Percentiles rank a stretch among this genome's conserved stretches.
Conservation (phyloP, 495 filamentous ascomycete species). For the Terfezia boudieri region DNA sequence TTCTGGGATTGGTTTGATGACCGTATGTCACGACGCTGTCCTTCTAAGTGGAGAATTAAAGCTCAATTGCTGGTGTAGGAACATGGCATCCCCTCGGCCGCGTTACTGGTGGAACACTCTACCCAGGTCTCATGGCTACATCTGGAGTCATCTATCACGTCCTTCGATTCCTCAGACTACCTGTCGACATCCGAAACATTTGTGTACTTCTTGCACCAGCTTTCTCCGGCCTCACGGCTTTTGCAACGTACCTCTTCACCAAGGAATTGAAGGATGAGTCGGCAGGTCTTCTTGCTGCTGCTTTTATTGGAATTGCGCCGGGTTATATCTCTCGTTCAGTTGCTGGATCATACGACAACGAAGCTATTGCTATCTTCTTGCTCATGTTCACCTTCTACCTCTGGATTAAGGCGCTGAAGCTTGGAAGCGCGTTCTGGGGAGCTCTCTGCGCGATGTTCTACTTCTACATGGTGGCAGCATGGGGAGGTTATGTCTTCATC, state of each 20-base stretch:
- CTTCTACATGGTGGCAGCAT: slow-evolving; percentile 98
- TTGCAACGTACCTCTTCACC: slow-evolving; percentile 86
- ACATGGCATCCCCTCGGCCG: slow-evolving; percentile 99
- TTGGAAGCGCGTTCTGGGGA: slow-evolving; percentile 88
- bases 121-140: slow-evolving; percentile 97
- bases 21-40: slow-evolving; percentile 31
- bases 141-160: slow-evolving; percentile 91
- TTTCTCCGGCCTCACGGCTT: slow-evolving; percentile 86
- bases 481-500: slow-evolving; percentile 99
- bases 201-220: slow-evolving; percentile 91
- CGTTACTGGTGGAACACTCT: slow-evolving; percentile 95
- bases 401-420: slow-evolving; percentile 97
- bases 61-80: slow-evolving; percentile 27
- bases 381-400: slow-evolving; percentile 97
- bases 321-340: slow-evolving; percentile 97
- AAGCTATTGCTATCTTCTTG: slow-evolving; percentile 97
- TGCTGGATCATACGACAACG: slow-evolving; percentile 97
- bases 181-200: slow-evolving; percentile 96
- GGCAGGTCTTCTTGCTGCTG: slow-evolving; percentile 79
- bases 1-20: slow-evolving; percentile 99
- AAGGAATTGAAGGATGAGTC: slow-evolving; percentile 90
- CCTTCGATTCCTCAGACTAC: slow-evolving; percentile 73
- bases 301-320: slow-evolving; percentile 92
- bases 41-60: not conserved
- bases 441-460: slow-evolving; percentile 91